These are phyloP conservation scores for Fusarium avenaceum DNA, from an alignment of 2,329 filamentous ascomycete species.

Conservation along the genomic window DNA sequence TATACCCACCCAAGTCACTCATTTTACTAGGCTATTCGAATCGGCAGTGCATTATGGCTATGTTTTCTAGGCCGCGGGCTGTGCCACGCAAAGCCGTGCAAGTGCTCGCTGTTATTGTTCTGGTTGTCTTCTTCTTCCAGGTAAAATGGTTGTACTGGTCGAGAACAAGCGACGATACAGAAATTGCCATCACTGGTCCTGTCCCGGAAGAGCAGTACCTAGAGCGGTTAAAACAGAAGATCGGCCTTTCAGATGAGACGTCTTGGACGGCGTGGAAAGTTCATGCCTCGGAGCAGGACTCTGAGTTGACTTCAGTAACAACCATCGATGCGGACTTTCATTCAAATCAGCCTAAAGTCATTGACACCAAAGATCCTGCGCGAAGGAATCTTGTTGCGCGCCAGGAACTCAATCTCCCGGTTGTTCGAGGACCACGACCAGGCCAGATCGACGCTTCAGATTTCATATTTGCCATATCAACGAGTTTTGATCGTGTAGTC, in stretches of 20 bases:
- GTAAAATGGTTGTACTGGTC: constrained; percentile 32
- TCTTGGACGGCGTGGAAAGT: constrained; percentile 55
- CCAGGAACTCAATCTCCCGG: constrained; percentile 53
- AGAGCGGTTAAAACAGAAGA: constrained; percentile 46
- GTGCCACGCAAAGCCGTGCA: constrained; percentile 44
- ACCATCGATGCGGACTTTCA: constrained; percentile 52
- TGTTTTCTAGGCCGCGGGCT: constrained; percentile 44
- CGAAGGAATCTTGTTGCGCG: constrained; percentile 48
- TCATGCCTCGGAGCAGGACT: constrained; percentile 48
- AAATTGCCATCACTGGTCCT: constrained; percentile 36
- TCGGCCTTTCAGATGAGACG: constrained; percentile 51
- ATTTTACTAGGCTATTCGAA: constrained; percentile 30
- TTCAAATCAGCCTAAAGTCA: constrained; percentile 47
- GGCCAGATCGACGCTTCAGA: constrained; percentile 56
- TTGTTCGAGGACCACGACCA: constrained; percentile 50
- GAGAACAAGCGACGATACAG: constrained; percentile 11
- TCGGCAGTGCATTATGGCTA: constrained; percentile 45
- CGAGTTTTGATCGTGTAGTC: constrained; percentile 58
- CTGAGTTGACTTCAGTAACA: constrained; percentile 49
- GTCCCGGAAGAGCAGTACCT: constrained; percentile 54
- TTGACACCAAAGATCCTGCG: constrained; percentile 48
- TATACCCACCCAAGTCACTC: constrained; percentile 48
- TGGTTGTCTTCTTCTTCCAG: constrained; percentile 49
- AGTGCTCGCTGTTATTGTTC: constrained; percentile 41
- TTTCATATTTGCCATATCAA: constrained; percentile 60